Evolutionary conservation across 176 grass and related monocot species (phyloP).

Genomic region (maize (Zea mays)): Zm-B73-REFERENCE-NAM-5.0 NC_050102.1:71480001-71480500

Average conservation of each 20-base stretch:
- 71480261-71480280: neutral
- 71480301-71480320: neutral
- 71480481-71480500: neutral
- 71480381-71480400: neutral
- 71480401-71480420: neutral
- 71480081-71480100: constrained; percentile 88
- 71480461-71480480: neutral
- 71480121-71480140: constrained; percentile 64
- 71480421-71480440: neutral
- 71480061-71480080: constrained; percentile 70
- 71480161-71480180: constrained; percentile 81
- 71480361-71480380: neutral
- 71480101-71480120: constrained; percentile 83
- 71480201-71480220: neutral
- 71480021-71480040: neutral
- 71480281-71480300: neutral
- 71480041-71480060: constrained; percentile 1
- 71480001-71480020: constrained; percentile 1
- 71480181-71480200: constrained; percentile 14
- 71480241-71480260: neutral
- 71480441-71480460: neutral
- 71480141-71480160: constrained; percentile 83
- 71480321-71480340: neutral
- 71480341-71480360: neutral
- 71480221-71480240: neutral